These are phyloP conservation scores for Mortierella polycephala DNA, from an alignment of 371 early-diverging fungal genomes.

Conservation along the genomic window DNA sequence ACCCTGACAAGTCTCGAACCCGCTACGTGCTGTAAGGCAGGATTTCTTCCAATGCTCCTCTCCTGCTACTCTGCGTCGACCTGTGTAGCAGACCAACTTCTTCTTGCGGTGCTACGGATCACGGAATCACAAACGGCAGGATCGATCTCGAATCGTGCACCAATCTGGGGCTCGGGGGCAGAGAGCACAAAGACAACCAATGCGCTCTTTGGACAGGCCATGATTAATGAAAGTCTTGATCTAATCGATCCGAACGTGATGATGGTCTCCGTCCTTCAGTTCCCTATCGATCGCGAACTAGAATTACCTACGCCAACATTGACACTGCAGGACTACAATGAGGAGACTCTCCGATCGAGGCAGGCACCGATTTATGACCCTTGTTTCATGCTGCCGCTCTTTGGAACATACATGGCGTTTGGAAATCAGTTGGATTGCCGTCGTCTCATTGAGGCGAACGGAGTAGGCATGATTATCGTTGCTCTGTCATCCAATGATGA, in stretches of 20 bases:
- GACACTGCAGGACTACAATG: constrained; percentile 17
- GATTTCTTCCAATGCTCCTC: constrained; percentile 63
- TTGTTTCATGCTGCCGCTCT: constrained; percentile 76
- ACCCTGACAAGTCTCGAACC: constrained; percentile 63
- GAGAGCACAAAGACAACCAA: constrained; percentile 49
- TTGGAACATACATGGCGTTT: constrained; percentile 67
- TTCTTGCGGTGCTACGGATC: constrained; percentile 61
- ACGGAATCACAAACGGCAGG: constrained; percentile 61
- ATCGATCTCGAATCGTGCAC: constrained; percentile 60
- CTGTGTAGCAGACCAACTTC: constrained; percentile 57
- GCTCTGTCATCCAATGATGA: constrained; percentile 68
- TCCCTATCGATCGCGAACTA: constrained; percentile 58
- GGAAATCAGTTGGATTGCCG: constrained; percentile 68
- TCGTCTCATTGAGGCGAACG: constrained; percentile 75
- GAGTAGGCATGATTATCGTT: constrained; percentile 73
- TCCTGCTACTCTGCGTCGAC: constrained; percentile 70
- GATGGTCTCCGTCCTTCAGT: constrained; percentile 70
- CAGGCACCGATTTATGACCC: constrained; percentile 66
- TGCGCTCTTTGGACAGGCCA: constrained; percentile 54
- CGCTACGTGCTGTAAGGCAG: constrained; percentile 55
- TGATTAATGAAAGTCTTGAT: constrained; percentile 68
- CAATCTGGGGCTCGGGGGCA: constrained; percentile 68
- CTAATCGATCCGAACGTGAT: constrained; percentile 73
- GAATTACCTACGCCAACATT: constrained; percentile 15
- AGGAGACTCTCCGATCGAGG: constrained; percentile 14